A percentile compares a stretch with the other conserved stretches of the same genome.
phyloP scores from a whole-genome alignment of 148 eudicot genomes.

The Dysphania ambrosioides region DNA sequence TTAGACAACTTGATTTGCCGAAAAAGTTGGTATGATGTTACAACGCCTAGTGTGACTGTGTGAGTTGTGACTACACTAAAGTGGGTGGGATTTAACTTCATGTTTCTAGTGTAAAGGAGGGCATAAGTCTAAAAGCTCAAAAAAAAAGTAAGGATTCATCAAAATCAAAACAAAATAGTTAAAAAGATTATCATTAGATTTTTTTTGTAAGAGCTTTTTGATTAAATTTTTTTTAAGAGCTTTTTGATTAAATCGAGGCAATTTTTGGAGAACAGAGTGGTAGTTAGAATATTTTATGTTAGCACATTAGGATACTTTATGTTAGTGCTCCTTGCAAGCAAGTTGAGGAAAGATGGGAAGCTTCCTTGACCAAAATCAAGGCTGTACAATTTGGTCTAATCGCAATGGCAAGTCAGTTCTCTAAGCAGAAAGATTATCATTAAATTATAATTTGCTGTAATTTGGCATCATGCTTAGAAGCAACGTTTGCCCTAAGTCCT shows the following conservation, averaged over 20 bases:
- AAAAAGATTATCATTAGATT: too few relatives aligned
- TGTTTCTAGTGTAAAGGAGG: neutral
- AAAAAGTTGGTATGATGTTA: neutral
- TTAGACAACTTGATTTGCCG: neutral
- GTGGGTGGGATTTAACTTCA: neutral
- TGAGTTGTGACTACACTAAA: neutral
- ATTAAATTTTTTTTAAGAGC: too few relatives aligned
- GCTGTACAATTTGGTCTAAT: neutral
- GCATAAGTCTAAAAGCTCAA: neutral
- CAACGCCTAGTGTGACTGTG: neutral
- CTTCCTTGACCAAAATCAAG: neutral
- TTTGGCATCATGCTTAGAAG: neutral
- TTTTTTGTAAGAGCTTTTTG: too few relatives aligned
- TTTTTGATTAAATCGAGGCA: too few relatives aligned
- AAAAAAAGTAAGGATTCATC: too few relatives aligned
- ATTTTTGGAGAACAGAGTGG: too few relatives aligned
- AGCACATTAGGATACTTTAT: neutral
- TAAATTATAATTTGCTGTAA: neutral
- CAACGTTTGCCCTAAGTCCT: neutral
- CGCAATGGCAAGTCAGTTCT: neutral
- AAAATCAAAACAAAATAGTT: too few relatives aligned
- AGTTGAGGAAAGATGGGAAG: neutral
- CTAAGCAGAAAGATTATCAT: neutral
- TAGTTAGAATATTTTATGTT: too few relatives aligned
- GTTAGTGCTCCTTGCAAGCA: neutral